Percentiles rank a stretch among this genome's conserved stretches.
Conservation (phyloP, 495 filamentous ascomycete genomes). For the Ramalina intermedia region DNA sequence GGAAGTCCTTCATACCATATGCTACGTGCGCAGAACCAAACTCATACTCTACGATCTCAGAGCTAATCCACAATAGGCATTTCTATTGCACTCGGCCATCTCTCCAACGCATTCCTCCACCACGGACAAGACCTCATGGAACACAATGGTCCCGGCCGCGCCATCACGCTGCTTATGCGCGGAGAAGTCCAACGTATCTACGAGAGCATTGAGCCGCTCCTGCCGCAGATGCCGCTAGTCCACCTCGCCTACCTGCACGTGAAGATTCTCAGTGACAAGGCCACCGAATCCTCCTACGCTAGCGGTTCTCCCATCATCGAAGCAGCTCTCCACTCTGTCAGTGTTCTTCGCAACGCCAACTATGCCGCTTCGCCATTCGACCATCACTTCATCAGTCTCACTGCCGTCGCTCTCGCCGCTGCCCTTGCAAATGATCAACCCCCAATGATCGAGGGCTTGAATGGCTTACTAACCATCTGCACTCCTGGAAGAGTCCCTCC, state of each 20-base stretch:
- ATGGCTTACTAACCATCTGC: not conserved
- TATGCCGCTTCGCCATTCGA: conserved; percentile 40
- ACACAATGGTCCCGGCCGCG: conserved; percentile 9
- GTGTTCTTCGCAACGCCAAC: conserved; percentile 30
- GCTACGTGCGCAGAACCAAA: conserved; percentile 35
- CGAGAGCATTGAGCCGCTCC: conserved; percentile 19
- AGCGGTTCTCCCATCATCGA: conserved; percentile 29
- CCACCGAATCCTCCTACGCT: conserved; percentile 26
- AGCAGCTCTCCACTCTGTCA: conserved; percentile 31
- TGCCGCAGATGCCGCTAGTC: conserved; percentile 21
- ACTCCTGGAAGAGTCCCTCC: not conserved
- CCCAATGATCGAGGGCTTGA: not conserved
- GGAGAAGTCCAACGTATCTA: conserved; percentile 25
- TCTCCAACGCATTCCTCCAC: conserved; percentile 25
- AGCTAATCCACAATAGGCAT: conserved; percentile 20
- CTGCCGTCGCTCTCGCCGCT: conserved; percentile 37
- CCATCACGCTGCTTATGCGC: conserved; percentile 23
- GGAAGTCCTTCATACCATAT: conserved; percentile 33
- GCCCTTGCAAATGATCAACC: not conserved
- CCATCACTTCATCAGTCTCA: conserved; percentile 42
- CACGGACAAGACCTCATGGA: conserved; percentile 15
- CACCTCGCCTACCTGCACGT: conserved; percentile 48
- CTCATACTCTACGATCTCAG: not conserved
- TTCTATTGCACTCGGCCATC: conserved; percentile 34
- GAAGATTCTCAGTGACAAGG: conserved; percentile 31